Evolutionary conservation across 2,329 filamentous ascomycete species (phyloP).

Genomic region (Cadophora sp.): DNA sequence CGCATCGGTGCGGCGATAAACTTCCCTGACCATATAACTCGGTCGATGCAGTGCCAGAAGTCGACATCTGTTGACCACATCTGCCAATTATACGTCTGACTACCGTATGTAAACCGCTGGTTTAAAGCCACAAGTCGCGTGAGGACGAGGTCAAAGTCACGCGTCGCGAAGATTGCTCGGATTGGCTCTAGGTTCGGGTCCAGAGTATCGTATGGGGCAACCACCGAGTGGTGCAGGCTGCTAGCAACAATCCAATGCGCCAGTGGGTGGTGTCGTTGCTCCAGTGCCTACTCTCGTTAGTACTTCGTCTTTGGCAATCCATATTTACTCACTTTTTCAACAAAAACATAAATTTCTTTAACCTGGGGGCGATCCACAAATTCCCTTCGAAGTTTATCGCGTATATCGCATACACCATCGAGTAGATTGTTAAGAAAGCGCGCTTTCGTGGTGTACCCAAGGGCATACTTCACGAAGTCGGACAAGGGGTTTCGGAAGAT

Average conservation of each 20-base stretch:
- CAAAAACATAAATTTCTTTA: conserved; percentile 25
- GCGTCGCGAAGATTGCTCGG: conserved; percentile 22
- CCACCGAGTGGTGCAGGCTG: conserved; percentile 22
- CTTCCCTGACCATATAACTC: neutral
- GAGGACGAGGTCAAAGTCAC: conserved; percentile 47
- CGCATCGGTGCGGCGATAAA: neutral
- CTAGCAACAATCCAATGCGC: conserved; percentile 32
- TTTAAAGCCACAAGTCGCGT: conserved; percentile 5
- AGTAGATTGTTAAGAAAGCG: conserved; percentile 25
- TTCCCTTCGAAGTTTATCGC: conserved; percentile 24
- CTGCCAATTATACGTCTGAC: conserved; percentile 1
- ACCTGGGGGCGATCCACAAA: conserved; percentile 21
- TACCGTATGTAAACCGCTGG: neutral
- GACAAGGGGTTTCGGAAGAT: conserved; percentile 27
- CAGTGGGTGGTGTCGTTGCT: conserved; percentile 24
- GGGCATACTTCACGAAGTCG: conserved; percentile 33
- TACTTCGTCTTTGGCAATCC: conserved; percentile 14
- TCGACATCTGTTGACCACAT: conserved; percentile 3
- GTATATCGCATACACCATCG: conserved; percentile 27
- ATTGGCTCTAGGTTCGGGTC: conserved; percentile 23
- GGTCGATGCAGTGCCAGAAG: neutral
- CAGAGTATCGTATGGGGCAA: conserved; percentile 20
- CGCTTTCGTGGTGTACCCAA: conserved; percentile 29
- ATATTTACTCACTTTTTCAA: conserved; percentile 28
- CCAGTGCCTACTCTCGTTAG: conserved; percentile 26